Base-by-base conservation (phyloP, 1,139 yeast genomes). In the Saccharomyces hybrid region DNA sequence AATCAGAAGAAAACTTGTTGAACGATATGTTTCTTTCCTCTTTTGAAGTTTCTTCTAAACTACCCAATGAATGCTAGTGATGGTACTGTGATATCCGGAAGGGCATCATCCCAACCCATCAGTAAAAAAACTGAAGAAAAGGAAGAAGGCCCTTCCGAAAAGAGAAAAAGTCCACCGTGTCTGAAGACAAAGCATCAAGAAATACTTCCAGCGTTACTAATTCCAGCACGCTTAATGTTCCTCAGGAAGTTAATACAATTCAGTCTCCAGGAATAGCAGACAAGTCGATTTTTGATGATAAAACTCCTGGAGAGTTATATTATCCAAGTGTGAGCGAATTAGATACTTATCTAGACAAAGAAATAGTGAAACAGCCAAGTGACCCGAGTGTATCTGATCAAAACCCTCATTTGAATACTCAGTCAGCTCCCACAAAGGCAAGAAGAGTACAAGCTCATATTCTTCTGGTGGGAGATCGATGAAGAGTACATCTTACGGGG, bases 11-110 rank as follows among this genome's bases (percentile, higher is more conserved):
- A 42, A 61, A 58, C 32, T 16, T 59, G 16, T 46, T 66, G 49
- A 63, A 66, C 50, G 63, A 64, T 24, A 48, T 69, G 54, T 65
- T 63, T 53, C 53, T 62, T 27, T 58, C 65, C 14, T 55, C 64
- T 9, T 69, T 68, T 57, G 70, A 67, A 55, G 59, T 67, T 27
- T 63, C 66, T 1, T 60, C 70, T 11, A 67, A 64, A 51, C 63
- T 62, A 31, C 70, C 64, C 19, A 56, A 56, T 54, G 50, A 66
- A 56, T 19, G 62, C 59, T 2, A 44, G 21, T 19, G 24, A 21
- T 9, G 27, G 29, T 6, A 27, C 48, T 16, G 12, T 12, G 24
- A 9, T 26, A 7, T 27, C 28, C 9, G 19, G 28, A 4, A 46
- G 31, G 16, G 9, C 21, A 14, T 4, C 38, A 26, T 28, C 46